Base-by-base conservation (phyloP, 2,329 filamentous ascomycete genomes). In the Lasiodiplodia theobromae region DNA sequence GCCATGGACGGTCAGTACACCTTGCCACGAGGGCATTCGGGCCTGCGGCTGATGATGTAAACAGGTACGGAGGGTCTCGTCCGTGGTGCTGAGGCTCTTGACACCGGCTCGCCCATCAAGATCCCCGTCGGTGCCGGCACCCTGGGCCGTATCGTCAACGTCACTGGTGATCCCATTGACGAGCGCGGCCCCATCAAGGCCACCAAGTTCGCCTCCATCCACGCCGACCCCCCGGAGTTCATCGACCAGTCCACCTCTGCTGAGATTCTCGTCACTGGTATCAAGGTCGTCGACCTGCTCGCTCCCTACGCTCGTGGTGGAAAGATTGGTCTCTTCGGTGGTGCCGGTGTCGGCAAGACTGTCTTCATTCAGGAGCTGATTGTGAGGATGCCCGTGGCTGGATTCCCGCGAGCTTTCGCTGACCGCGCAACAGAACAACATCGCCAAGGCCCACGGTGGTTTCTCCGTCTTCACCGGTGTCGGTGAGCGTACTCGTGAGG, bases 401-500 rank as follows among this genome's bases (percentile, higher is more conserved):
- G 37, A 34, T 18, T 37, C 28, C 25, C 28, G 18, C 44, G 64
- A 62, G 18, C 23, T 8, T 21, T 23, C 18, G 16, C 73, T 82
- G 73, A 82, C 73, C 67, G 10, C 16, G 37, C 40, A 7, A 64
- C 75, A 91, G 88, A 99, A 99, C 94, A 99, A 99, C 92, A 98
- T 99, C 82, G 96, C 96, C 86, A 98, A 98, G 91, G 96, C 96
- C 78, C 96, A 99, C 88, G 96, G 96, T 97, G 96, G 96, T 97
- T 99, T 97, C 92, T 99, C 96, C 76, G 96, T 99, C 83, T 99
- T 99, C 92, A 97, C 94, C 82, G 96, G 96, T 95, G 96, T 99
- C 86, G 96, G 96, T 84, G 96, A 99, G 92, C 95, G 96, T 89
- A 99, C 96, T 82, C 96, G 96, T 93, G 96, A 99, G 91, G 96